Evolutionary conservation across 2,329 filamentous ascomycete genomes (phyloP).

Genomic region (Mycosphaerella sp.): DNA sequence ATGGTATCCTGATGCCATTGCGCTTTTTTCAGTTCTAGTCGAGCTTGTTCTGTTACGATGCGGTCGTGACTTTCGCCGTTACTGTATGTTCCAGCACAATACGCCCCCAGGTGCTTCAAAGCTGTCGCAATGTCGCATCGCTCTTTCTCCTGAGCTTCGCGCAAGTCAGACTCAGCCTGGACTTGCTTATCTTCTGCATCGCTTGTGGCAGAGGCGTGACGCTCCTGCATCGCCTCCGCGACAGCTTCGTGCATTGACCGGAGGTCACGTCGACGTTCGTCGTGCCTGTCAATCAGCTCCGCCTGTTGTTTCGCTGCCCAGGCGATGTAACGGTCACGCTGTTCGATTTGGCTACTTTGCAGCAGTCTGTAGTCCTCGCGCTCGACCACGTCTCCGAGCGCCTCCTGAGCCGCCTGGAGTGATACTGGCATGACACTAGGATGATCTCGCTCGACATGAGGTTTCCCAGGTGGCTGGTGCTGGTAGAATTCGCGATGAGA

Average conservation of each 20-base stretch:
- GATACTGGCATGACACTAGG: conserved; percentile 11
- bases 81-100: conserved; percentile 37
- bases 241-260: conserved; percentile 18
- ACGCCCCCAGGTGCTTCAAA: conserved; percentile 44
- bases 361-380: conserved; percentile 27
- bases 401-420: conserved; percentile 11
- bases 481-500: conserved; percentile 15
- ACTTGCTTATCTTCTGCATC: conserved; percentile 43
- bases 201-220: conserved; percentile 37
- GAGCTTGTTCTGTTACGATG: conserved; percentile 41
- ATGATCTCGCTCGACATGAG: conserved; percentile 2
- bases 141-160: conserved; percentile 38
- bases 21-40: conserved; percentile 39
- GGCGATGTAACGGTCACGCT: conserved; percentile 28
- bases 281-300: conserved; percentile 20
- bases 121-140: conserved; percentile 40
- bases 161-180: conserved; percentile 39
- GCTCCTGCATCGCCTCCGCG: conserved; percentile 25
- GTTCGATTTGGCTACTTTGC: conserved; percentile 24
- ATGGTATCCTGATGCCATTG: conserved; percentile 36
- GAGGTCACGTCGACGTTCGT: conserved; percentile 16
- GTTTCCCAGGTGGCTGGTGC: background rate
- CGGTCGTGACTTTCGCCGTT: conserved; percentile 31
- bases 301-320: conserved; percentile 26
- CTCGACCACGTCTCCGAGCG: conserved; percentile 21